Evolutionary conservation across 1,139 yeast species (phyloP), one percentile per base, ranked within the genome.

Genomic region (Magnusiomyces magnusii): DNA sequence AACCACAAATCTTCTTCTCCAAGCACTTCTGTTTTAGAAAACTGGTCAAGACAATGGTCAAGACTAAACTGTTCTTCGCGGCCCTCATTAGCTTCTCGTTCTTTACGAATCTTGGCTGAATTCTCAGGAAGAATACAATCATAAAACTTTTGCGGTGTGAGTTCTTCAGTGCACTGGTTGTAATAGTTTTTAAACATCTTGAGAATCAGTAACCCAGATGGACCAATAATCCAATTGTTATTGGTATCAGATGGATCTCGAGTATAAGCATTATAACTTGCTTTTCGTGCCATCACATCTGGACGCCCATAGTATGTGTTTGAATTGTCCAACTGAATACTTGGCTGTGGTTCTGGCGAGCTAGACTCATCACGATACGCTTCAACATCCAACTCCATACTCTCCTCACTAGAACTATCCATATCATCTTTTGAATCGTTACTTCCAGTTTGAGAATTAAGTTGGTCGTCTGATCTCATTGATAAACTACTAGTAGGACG

Each of bases 1-100:
- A 86, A 91, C 99, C 99, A 93, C 57, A 91, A 78, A 72, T 93
- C 98, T 61, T 89, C 87, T 57, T 89, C 88, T 15, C 97, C 91
- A 53, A 93, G 77, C 1, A 91, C 83, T 70, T 93, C 99, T 0
- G 95, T 86, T 57, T 83, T 82, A 27, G 95, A 84, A 69, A 93
- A 93, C 61, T 84, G 71, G 47, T 80, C 81, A 55, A 93, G 73
- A 68, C 98, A 93, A 65, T 88, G 95, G 63, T 82, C 80, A 42
- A 93, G 76, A 0, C 87, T 80, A 19, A 89, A 80, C 0, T 65
- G 67, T 17, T 77, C 77, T n/a, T 81, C 75, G 57, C 78, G 78
- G 59, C 78, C 76, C 56, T 73, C 74, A 28, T 73, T 59, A 68
- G 68, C 54, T 72, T 75, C 68, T 75, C 80, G 59, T 74, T 76